These are phyloP conservation scores for Coemansia sp. DNA, from an alignment of 192 early-diverging fungal species.

Conservation along the genomic window DNA sequence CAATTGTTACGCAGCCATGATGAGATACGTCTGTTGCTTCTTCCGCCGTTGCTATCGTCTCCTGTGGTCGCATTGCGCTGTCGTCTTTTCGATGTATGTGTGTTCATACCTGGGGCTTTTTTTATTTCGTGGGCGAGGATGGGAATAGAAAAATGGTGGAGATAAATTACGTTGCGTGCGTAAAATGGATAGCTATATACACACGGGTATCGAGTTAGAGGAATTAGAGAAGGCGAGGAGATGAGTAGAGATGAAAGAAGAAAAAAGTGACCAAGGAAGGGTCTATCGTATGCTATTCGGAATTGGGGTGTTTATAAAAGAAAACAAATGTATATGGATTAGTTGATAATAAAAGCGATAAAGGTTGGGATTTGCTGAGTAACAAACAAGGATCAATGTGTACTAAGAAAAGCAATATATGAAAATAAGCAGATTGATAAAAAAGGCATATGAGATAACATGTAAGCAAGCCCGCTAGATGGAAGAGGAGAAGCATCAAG, in stretches of 20 bases:
- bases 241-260: not conserved
- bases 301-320: not conserved
- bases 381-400: not conserved
- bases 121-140: not conserved
- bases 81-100: not conserved
- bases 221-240: not conserved
- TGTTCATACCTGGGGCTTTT: not conserved
- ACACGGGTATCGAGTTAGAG: not conserved
- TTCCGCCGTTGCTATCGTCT: not conserved
- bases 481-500: not conserved
- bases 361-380: not conserved
- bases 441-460: not conserved
- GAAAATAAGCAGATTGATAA: not conserved
- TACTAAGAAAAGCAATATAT: not conserved
- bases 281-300: not conserved
- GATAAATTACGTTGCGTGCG: not conserved
- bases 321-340: not conserved
- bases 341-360: not conserved
- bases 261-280: not conserved
- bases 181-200: not conserved
- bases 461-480: no score
- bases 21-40: not conserved
- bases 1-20: conserved; percentile 54
- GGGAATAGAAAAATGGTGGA: no score
- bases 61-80: not conserved